Evolutionary conservation across 2,329 filamentous ascomycete genomes (phyloP).

Genomic region (Cordyceps farinosa): DNA sequence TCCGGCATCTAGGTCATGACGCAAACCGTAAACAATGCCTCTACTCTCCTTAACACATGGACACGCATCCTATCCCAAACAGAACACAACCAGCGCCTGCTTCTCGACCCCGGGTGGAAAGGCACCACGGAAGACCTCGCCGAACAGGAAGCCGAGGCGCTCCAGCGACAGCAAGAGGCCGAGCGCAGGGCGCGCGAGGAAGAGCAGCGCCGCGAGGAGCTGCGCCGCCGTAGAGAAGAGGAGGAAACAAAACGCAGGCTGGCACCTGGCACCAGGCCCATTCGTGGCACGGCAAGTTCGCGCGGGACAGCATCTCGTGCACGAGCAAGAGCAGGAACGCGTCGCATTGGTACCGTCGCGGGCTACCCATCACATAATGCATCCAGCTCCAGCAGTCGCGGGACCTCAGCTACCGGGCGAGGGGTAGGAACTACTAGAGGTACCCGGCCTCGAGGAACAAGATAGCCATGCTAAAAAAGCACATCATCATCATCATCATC

Average conservation of each 20-base stretch:
- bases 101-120: constrained; percentile 85
- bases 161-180: constrained; percentile 69
- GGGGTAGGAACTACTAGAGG: constrained; percentile 32
- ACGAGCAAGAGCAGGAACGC: constrained; percentile 26
- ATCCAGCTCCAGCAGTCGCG: constrained; percentile 31
- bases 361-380: constrained; percentile 28
- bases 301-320: constrained; percentile 32
- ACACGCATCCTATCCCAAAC: constrained; percentile 94
- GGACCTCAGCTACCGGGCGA: constrained; percentile 34
- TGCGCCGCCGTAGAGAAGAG: constrained; percentile 60
- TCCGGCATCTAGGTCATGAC: constrained; percentile 61
- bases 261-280: constrained; percentile 29
- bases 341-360: constrained; percentile 20
- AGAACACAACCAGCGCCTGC: constrained; percentile 91
- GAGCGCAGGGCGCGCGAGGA: constrained; percentile 76
- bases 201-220: constrained; percentile 70
- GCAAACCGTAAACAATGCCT: constrained; percentile 80
- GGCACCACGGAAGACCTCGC: constrained; percentile 81
- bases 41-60: constrained; percentile 89
- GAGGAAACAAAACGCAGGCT: constrained; percentile 44
- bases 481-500: constrained; percentile 16
- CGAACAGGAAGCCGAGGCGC: constrained; percentile 79
- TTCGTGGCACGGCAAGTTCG: constrained; percentile 26
- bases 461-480: constrained; percentile 20
- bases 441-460: constrained; percentile 31